Percentiles rank a stretch among this genome's conserved stretches.
Evolutionary conservation across 805 yeast species (phyloP).

Genomic region (Candida succiphila): DNA sequence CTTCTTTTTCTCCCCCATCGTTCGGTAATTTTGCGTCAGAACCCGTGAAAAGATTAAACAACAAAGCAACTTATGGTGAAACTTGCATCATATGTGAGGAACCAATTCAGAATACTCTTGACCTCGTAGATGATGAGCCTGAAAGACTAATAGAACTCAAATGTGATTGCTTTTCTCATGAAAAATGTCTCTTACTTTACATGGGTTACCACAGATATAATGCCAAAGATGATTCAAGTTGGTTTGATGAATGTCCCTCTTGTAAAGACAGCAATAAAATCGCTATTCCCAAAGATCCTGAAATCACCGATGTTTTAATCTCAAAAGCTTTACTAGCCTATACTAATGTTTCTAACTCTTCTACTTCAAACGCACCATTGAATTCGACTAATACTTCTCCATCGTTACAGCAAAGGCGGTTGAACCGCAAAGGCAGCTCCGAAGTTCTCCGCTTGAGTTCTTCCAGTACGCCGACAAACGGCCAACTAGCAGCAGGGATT

Average conservation of each 20-base stretch:
- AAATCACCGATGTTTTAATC: conserved; percentile 10
- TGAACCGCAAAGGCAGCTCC: too few species aligned
- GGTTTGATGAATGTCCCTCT: too few species aligned
- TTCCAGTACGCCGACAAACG: too few species aligned
- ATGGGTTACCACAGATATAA: conserved; percentile 16
- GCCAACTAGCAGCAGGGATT: too few species aligned
- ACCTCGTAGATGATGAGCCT: conserved; percentile 21
- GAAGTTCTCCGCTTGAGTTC: too few species aligned
- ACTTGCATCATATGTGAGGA: conserved; percentile 37
- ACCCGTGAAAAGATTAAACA: background rate
- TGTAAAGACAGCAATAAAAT: conserved; percentile 9
- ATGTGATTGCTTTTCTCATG: conserved; percentile 51
- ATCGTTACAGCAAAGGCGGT: conserved; percentile 1
- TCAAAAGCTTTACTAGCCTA: conserved; percentile 2
- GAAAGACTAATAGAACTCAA: conserved; percentile 33
- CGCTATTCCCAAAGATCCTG: conserved; percentile 15
- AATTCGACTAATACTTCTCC: background rate
- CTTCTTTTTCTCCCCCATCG: too few species aligned
- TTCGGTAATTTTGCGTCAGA: too few species aligned
- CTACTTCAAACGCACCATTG: background rate
- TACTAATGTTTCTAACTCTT: conserved; percentile 1
- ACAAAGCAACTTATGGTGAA: background rate
- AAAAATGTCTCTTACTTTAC: conserved; percentile 40
- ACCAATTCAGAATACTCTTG: conserved; percentile 31
- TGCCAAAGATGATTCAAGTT: background rate